phyloP scores from a whole-genome alignment of 768 basidiomycete species.

The Sistotremastrum suecicum region DNA sequence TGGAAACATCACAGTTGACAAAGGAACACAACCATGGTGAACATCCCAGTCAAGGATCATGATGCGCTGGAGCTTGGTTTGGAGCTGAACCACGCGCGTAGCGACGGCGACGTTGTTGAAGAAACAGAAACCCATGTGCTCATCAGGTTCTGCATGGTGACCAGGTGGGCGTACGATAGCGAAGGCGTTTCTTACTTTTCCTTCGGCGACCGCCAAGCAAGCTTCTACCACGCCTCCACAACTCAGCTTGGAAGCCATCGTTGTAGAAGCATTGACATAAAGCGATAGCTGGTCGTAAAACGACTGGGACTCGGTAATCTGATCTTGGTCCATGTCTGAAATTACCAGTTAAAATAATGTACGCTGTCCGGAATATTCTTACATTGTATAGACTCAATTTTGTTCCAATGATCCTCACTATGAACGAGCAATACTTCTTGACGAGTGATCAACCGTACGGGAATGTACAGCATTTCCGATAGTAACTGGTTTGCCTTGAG shows the following conservation, averaged over 20 bases:
- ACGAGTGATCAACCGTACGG: constrained; percentile 56
- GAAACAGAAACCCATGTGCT: constrained; percentile 99
- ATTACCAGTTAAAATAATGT: constrained; percentile 3
- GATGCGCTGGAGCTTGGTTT: constrained; percentile 60
- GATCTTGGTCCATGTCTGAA: constrained; percentile 60
- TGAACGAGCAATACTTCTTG: constrained; percentile 85
- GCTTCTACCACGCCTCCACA: constrained; percentile 94
- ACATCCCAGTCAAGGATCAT: constrained; percentile 98
- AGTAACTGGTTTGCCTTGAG: constrained; percentile 47
- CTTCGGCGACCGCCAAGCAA: constrained; percentile 68
- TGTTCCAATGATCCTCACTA: constrained; percentile 83
- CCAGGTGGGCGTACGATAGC: constrained; percentile 96
- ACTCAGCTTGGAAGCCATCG: constrained; percentile 72
- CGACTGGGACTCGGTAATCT: constrained; percentile 56
- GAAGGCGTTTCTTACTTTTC: constrained; percentile 71
- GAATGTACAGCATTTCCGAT: constrained; percentile 61
- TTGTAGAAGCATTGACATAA: constrained; percentile 79
- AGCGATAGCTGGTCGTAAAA: constrained; percentile 89
- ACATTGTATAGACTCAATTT: constrained; percentile 75
- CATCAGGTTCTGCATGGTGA: constrained; percentile 95
- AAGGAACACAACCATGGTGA: constrained; percentile 57
- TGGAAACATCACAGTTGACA: not conserved
- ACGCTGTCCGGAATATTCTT: constrained; percentile 19
- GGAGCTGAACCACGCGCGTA: constrained; percentile 61
- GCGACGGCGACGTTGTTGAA: constrained; percentile 98